These are phyloP conservation scores for Lachnellula suecica DNA, from an alignment of 2,329 filamentous ascomycete species.

Conservation along the genomic window DNA sequence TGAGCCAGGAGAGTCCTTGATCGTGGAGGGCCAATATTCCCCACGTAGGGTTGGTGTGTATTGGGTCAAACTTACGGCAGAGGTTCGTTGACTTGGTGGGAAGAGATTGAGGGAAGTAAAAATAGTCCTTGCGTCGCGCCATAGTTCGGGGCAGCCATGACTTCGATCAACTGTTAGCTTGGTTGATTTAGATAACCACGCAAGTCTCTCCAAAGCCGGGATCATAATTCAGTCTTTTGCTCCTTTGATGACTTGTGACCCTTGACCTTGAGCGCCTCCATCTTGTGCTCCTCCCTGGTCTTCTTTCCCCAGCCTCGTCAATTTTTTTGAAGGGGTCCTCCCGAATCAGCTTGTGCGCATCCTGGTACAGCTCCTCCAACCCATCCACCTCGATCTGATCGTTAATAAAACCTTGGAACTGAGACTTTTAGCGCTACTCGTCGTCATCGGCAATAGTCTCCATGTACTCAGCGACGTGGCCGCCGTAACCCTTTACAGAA, in stretches of 20 bases:
- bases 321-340: conserved; percentile 98
- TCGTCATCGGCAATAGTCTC: conserved; percentile 99
- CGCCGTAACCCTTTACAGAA: no score
- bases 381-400: conserved; percentile 95
- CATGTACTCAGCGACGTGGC: conserved; percentile 99
- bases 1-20: no score
- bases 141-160: no score
- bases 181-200: no score
- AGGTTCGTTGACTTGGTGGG: no score
- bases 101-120: no score
- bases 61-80: no score
- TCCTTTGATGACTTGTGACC: conserved; percentile 75
- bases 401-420: conserved; percentile 98
- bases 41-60: no score
- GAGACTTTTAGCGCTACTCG: conserved; percentile 98
- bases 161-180: no score
- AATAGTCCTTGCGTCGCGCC: no score
- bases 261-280: conserved; percentile 89
- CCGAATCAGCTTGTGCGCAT: conserved; percentile 95
- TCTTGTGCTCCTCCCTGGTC: conserved; percentile 96
- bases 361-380: conserved; percentile 92
- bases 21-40: no score
- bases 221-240: conserved; percentile 79
- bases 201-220: no score
- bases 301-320: conserved; percentile 77